Conservation (phyloP, 768 basidiomycete genomes). For the Lactarius vividus region DNA sequence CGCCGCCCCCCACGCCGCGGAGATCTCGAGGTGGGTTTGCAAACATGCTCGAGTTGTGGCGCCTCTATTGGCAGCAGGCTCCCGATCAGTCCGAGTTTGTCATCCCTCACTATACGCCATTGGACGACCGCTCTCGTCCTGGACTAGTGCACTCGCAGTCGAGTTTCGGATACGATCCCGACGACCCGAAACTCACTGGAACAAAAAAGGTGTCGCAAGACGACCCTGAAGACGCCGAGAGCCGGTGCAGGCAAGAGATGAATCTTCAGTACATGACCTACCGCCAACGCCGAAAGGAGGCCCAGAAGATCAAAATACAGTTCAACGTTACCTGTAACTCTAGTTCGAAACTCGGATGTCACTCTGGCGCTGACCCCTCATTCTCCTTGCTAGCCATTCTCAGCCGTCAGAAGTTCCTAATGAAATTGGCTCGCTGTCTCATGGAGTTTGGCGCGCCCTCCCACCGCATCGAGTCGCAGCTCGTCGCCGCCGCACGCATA, state of each 20-base stretch:
- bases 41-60: conserved; percentile 26
- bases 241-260: conserved; percentile 38
- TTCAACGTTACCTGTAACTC: conserved; percentile 67
- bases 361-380: conserved; percentile 6
- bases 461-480: conserved; percentile 91
- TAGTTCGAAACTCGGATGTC: not conserved
- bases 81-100: conserved; percentile 20
- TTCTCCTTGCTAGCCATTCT: conserved; percentile 67
- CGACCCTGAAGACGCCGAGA: conserved; percentile 62
- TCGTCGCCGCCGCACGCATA: conserved; percentile 82
- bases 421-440: conserved; percentile 80
- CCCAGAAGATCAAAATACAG: conserved; percentile 63
- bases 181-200: conserved; percentile 71
- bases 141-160: conserved; percentile 10
- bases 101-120: conserved; percentile 3
- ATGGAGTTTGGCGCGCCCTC: conserved; percentile 94
- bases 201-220: conserved; percentile 47
- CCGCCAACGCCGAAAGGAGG: conserved; percentile 61
- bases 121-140: conserved; percentile 5
- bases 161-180: conserved; percentile 46
- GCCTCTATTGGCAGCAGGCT: conserved; percentile 21
- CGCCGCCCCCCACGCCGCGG: conserved; percentile 14
- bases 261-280: conserved; percentile 62
- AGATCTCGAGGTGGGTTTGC: conserved; percentile 24
- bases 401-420: conserved; percentile 79